Evolutionary conservation across 371 early-diverging fungal species (phyloP), one percentile per base, ranked within the genome.

Genomic region (Mortierella sp.): DNA sequence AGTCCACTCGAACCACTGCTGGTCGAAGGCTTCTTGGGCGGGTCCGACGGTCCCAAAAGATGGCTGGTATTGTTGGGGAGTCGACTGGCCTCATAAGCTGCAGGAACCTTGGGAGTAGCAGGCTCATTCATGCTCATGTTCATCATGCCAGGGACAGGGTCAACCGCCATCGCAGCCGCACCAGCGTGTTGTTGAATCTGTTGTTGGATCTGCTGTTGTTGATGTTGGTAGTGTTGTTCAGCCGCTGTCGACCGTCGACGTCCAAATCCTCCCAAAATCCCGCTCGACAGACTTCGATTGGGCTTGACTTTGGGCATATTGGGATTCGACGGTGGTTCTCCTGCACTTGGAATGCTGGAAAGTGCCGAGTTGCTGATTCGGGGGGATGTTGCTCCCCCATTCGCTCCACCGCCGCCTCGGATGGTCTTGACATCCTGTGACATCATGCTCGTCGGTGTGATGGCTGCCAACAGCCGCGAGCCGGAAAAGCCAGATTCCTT

Each of bases 391-490:
- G 14, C 31, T 0, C 7, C 34, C 22, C 65, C 68, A 0, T 49
- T 8, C 7, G 27, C 55, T 29, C 47, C 55, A 8, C 59, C 73
- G 0, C 74, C 74, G 1, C 74, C 74, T 43, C 74, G 67, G 24
- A 74, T 74, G 1, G 68, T 74, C 41, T 74, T 74, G 34, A 74
- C 60, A 41, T 74, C 74, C 53, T 24, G 25, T 7, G 54, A 57
- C 14, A 8, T 53, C 16, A 40, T 27, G 17, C 37, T 31, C 7
- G 47, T 29, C 28, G 41, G 27, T 3, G 47, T 37, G 27, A 50
- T 63, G 43, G 57, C 63, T 7, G 57, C 21, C 34, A 57, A 25
- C 21, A 54, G 12, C 2, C 45, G 57, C 25, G 58, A 54, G 21
- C 31, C 39, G 4, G 72, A 29, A 34, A 63, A 19, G 16, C 49